Base-by-base conservation (phyloP, 306 rosid species). In the Lithocarpus polystachyus region DNA sequence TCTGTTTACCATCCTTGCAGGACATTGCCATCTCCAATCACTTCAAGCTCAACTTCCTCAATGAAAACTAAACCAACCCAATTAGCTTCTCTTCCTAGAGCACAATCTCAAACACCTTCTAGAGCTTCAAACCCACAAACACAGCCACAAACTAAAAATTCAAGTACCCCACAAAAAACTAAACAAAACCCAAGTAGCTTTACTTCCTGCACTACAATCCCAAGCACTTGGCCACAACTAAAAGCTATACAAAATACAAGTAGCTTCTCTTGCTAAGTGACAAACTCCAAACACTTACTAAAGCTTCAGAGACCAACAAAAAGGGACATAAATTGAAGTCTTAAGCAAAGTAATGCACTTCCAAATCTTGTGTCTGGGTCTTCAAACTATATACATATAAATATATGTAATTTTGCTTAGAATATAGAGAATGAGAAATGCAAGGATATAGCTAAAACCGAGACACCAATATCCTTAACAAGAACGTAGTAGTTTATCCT, bases 1-100 rank as follows among this genome's bases (percentile, higher is more conserved):
- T 61, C 45, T 40, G 45, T 20, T 90, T 88, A 88, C 97, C 98
- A 92, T 94, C 98, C 98, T 94, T 94, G 98, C 97, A 94, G 97
- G 94, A 86, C 98, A 94, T 94, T 74, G 92, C 90, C 91, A 87
- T 91, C 78, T 74, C 72, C 77, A 65, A 72, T 71, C 71, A 65
- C 59, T 84, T 45, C 79, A 78, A 75, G 60, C 17, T 26, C 20
- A 28, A 81, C 64, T 24, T 64, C 51, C 71, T 69, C 65, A 55
- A 40, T 37, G 57, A 76, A 75, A 35, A 37, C 65, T 28, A 40
- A 22, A 77, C 86, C 83, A 81, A 74, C 75, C 80, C 83, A 71
- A 60, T n/a, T 28, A 28, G 74, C 70, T 76, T 56, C 71, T 55
- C 70, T 28, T 62, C 43, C 81, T 20, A 5, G 9, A n/a, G 37